Conservation (phyloP, 139 green algal species). For the Chlamydomonas eustigma region DNA sequence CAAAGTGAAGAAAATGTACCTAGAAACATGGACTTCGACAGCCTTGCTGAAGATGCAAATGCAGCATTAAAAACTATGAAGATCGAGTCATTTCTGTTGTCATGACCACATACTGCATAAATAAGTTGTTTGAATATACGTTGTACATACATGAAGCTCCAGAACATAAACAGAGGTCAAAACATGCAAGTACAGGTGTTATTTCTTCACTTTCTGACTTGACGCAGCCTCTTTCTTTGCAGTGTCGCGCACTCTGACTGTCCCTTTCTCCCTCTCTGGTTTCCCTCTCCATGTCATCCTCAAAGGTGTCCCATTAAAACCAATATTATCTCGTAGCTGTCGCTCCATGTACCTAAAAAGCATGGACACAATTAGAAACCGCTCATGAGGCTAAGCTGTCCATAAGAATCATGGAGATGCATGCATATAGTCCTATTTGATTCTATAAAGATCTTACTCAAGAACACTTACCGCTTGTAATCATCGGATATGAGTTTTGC, state of each 20-base stretch:
- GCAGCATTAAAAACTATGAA: too few species aligned
- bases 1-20: background rate
- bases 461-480: slow-evolving; percentile 80
- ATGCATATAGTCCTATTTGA: background rate
- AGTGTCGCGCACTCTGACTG: background rate
- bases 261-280: slow-evolving; percentile 25
- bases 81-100: too few species aligned
- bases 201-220: background rate
- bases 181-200: too few species aligned
- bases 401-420: background rate
- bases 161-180: too few species aligned
- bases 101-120: too few species aligned
- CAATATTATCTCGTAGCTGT: slow-evolving; percentile 72
- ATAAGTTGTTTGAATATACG: too few species aligned
- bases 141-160: too few species aligned
- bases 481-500: slow-evolving; percentile 79
- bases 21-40: background rate
- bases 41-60: background rate
- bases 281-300: slow-evolving; percentile 81
- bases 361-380: background rate
- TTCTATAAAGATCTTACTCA: background rate
- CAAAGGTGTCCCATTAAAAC: slow-evolving; percentile 81
- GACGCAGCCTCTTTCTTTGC: background rate
- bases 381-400: background rate
- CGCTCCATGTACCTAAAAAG: slow-evolving; percentile 62